Evolutionary conservation across 1,139 yeast genomes (phyloP).

Genomic region (Suhomyces maxii): DNA sequence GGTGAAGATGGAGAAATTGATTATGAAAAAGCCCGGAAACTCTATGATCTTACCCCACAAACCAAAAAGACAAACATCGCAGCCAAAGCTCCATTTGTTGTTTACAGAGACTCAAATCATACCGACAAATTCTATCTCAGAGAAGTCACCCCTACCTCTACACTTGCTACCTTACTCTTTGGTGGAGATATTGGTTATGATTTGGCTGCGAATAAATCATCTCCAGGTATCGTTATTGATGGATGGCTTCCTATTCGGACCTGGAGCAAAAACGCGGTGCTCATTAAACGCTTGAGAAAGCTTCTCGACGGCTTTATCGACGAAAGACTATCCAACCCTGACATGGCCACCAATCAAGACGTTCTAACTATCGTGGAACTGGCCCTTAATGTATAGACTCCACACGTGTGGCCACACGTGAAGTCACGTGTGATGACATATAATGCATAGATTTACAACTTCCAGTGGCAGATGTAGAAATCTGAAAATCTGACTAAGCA

Average conservation of each 20-base stretch:
- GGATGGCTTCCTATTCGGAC: slow-evolving; percentile 77
- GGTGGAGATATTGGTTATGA: slow-evolving; percentile 80
- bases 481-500: no score
- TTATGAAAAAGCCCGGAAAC: slow-evolving; percentile 27
- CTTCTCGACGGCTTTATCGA: slow-evolving; percentile 69
- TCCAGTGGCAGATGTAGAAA: no score
- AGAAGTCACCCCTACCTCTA: slow-evolving; percentile 76
- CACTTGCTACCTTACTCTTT: slow-evolving; percentile 70
- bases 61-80: slow-evolving; percentile 22
- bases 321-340: slow-evolving; percentile 41
- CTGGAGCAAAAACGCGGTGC: slow-evolving; percentile 93
- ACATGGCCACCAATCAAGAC: slow-evolving; percentile 11
- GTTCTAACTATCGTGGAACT: slow-evolving; percentile 12
- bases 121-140: slow-evolving; percentile 71
- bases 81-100: slow-evolving; percentile 54
- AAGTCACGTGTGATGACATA: not conserved
- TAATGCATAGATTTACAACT: no score
- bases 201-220: slow-evolving; percentile 50
- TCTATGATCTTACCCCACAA: slow-evolving; percentile 36
- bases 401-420: not conserved
- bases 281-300: slow-evolving; percentile 66
- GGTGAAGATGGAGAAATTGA: slow-evolving; percentile 44
- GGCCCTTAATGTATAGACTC: slow-evolving; percentile 7
- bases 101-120: slow-evolving; percentile 55
- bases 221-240: slow-evolving; percentile 18